phyloP scores from a whole-genome alignment of 768 basidiomycete species.

The Asterophora parasitica region DNA sequence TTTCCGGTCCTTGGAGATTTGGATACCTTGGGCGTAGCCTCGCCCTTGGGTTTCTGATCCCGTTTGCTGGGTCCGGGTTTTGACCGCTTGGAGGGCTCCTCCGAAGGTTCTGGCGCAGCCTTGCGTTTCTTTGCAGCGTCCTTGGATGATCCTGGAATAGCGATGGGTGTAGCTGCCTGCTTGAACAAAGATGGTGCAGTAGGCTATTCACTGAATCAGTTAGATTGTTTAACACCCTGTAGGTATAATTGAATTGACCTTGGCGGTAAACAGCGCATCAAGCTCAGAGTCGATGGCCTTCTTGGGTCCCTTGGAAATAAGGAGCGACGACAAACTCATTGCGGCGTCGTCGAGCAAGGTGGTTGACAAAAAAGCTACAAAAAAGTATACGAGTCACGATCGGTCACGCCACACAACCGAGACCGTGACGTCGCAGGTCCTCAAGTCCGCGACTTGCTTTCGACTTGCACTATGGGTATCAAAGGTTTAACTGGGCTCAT shows the following conservation, averaged over 20 bases:
- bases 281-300: slow-evolving; percentile 51
- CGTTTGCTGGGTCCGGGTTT: slow-evolving; percentile 19
- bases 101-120: slow-evolving; percentile 16
- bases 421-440: neutral
- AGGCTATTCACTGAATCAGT: slow-evolving; percentile 13
- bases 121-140: slow-evolving; percentile 29
- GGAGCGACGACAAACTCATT: slow-evolving; percentile 57
- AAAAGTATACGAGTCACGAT: slow-evolving; percentile 6
- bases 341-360: neutral
- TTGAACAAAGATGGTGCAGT: slow-evolving; percentile 13
- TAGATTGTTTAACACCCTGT: neutral
- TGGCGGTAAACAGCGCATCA: slow-evolving; percentile 55
- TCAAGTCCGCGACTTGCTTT: slow-evolving; percentile 5
- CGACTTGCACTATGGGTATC: slow-evolving; percentile 69
- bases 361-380: neutral
- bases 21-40: slow-evolving; percentile 8
- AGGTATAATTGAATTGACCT: slow-evolving; percentile 31
- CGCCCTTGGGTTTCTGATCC: slow-evolving; percentile 1
- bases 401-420: slow-evolving; percentile 2
- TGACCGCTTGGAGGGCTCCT: slow-evolving; percentile 20
- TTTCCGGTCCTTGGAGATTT: slow-evolving; percentile 18
- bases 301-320: slow-evolving; percentile 38
- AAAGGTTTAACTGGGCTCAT: slow-evolving; percentile 91
- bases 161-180: slow-evolving; percentile 10
- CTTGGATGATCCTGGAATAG: slow-evolving; percentile 22